These are phyloP conservation scores for Saccharum officinarum DNA, from an alignment of 176 grass and related monocot species.

Conservation along the genomic window DNA sequence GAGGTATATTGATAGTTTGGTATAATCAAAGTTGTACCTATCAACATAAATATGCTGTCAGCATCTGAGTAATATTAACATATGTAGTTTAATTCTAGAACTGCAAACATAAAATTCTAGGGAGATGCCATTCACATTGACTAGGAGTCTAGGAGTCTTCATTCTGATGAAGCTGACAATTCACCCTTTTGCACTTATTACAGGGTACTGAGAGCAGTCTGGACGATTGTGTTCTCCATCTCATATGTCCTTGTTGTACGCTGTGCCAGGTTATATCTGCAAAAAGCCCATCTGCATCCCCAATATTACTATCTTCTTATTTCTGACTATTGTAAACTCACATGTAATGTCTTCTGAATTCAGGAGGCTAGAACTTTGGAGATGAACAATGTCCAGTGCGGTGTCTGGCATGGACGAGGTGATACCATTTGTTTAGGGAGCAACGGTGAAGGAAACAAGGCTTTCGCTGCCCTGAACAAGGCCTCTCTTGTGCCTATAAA, in stretches of 20 bases:
- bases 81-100: slow-evolving; percentile 13
- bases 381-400: slow-evolving; percentile 97
- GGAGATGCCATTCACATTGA: background rate
- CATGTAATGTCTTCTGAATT: slow-evolving; percentile 25
- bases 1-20: background rate
- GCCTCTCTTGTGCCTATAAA: slow-evolving; percentile 59
- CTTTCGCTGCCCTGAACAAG: slow-evolving; percentile 56
- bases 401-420: slow-evolving; percentile 92
- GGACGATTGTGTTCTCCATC: slow-evolving; percentile 91
- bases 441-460: slow-evolving; percentile 60
- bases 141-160: background rate
- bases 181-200: slow-evolving; percentile 31
- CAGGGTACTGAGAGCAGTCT: slow-evolving; percentile 81
- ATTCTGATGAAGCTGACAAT: slow-evolving; percentile 21
- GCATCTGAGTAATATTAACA: background rate
- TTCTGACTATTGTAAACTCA: slow-evolving; percentile 10
- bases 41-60: background rate
- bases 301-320: background rate
- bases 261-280: slow-evolving; percentile 75
- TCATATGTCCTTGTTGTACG: slow-evolving; percentile 89
- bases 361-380: slow-evolving; percentile 94
- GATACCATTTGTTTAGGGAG: slow-evolving; percentile 86
- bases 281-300: background rate
- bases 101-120: background rate
- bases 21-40: background rate